Evolutionary conservation across 805 yeast species (phyloP), one percentile per base, ranked within the genome.

Genomic region (Clavispora carvajalis): DNA sequence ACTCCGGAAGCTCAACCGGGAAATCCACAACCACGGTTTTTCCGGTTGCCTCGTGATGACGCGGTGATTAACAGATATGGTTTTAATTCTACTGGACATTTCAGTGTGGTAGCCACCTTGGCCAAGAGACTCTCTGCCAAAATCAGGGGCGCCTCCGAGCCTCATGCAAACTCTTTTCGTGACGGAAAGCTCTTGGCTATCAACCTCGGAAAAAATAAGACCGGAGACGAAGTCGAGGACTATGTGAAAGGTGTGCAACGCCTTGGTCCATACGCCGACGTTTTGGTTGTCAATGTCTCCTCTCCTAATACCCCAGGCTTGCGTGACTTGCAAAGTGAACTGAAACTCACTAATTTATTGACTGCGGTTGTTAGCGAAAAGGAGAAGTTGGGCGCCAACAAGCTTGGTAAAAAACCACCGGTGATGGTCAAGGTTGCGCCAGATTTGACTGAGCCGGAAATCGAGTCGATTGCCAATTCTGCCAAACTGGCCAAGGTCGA

Each of bases 301-400:
- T 85, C 95, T 36, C 98, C 98, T 39, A 91, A 91, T 58, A 91
- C 98, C 1, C 98, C 98, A 4, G 97, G 97, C 2, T 73, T 91
- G 51, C 77, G 98, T 55, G 86, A 80, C 52, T 73, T 91, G 51
- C 98, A 91, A 67, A 77, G 68, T 41, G 95, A 86, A 51, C 71
- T 71, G 41, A 85, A 84, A 58, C 73, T 91, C 44, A 77, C 87
- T 7, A 71, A 71, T 25, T 67, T 91, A 52, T 71, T 91, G 51
- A 65, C 75, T 8, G 66, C 79, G 10, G 89, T 91, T 24, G 89
- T 68, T 10, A 60, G 64, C 1, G 89, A 85, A 58, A 77, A 97
- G 58, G 73, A 85, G 52, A 42, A 45, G 2, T 62, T 81, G 33
- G 60, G 60, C 1, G 54, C 57, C 40, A 73, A 72, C 39, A 51